phyloP scores from a whole-genome alignment of 192 early-diverging fungal species.

The Podila epicladia region DNA sequence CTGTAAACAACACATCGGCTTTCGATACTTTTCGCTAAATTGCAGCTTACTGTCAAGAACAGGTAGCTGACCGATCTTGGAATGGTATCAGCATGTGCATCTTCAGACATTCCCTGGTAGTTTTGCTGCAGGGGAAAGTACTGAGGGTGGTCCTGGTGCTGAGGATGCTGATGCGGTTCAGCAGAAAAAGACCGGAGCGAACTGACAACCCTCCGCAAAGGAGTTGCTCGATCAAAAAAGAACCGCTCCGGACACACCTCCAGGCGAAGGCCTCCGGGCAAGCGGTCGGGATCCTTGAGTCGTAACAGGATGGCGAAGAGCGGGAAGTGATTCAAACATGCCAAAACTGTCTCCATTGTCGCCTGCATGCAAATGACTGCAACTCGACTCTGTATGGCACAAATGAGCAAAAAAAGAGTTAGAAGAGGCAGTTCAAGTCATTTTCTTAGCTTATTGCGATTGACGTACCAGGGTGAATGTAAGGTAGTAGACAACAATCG shows the following conservation, averaged over 20 bases:
- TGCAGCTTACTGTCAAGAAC: conserved; percentile 39
- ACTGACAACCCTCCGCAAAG: conserved; percentile 31
- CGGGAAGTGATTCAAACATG: conserved; percentile 96
- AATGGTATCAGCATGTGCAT: conserved; percentile 13
- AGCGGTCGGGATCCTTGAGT: conserved; percentile 83
- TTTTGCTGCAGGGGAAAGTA: background rate
- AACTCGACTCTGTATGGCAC: conserved; percentile 69
- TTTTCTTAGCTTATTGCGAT: too few relatives aligned
- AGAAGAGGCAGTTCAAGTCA: background rate
- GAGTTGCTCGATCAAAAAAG: conserved; percentile 33
- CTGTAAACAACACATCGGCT: conserved; percentile 29
- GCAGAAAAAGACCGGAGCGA: conserved; percentile 18
- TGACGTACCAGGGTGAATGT: conserved; percentile 82
- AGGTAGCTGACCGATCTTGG: conserved; percentile 50
- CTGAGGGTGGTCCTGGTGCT: conserved; percentile 7
- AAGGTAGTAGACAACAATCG: conserved; percentile 92
- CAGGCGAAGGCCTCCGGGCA: conserved; percentile 76
- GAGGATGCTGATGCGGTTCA: background rate
- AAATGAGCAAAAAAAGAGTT: background rate
- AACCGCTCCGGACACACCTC: conserved; percentile 40
- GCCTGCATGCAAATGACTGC: conserved; percentile 84
- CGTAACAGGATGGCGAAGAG: conserved; percentile 93
- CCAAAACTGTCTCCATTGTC: conserved; percentile 84
- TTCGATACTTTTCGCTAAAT: background rate
- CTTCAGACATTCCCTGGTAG: background rate